Conservation (phyloP, 2,329 filamentous ascomycete genomes). For the Ophiostoma novo-ulmi region DNA sequence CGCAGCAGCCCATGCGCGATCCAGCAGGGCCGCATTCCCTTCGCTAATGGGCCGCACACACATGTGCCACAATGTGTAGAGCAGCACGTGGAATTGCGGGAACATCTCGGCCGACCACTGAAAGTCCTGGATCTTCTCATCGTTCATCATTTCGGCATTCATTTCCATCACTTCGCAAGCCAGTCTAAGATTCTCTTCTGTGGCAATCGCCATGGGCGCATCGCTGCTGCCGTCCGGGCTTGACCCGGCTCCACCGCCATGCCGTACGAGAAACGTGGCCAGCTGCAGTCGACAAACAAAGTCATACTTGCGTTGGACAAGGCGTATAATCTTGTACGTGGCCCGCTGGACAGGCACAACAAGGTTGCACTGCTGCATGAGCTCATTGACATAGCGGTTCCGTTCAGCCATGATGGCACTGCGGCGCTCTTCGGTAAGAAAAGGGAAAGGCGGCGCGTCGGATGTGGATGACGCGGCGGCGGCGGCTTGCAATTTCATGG, state of each 20-base stretch:
- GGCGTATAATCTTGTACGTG: slow-evolving; percentile 28
- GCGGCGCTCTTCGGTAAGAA: slow-evolving; percentile 23
- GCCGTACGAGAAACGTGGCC: slow-evolving; percentile 13
- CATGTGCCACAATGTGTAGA: slow-evolving; percentile 42
- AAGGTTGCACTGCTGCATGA: slow-evolving; percentile 47
- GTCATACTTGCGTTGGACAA: slow-evolving; percentile 31
- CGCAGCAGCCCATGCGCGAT: slow-evolving; percentile 36
- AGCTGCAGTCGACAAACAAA: slow-evolving; percentile 32
- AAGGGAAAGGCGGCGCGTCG: neutral
- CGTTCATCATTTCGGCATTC: slow-evolving; percentile 30
- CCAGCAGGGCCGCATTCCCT: slow-evolving; percentile 21
- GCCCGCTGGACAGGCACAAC: slow-evolving; percentile 40
- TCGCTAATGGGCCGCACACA: slow-evolving; percentile 36
- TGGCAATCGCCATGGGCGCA: slow-evolving; percentile 20
- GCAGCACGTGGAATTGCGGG: slow-evolving; percentile 41
- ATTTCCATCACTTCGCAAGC: slow-evolving; percentile 37
- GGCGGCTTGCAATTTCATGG: slow-evolving; percentile 26
- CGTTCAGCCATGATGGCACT: slow-evolving; percentile 19
- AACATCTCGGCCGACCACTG: slow-evolving; percentile 39
- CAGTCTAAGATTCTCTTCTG: slow-evolving; percentile 31
- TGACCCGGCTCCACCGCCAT: neutral
- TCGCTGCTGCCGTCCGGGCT: neutral
- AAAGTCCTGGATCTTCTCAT: slow-evolving; percentile 38
- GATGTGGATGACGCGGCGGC: neutral
- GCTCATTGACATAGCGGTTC: slow-evolving; percentile 44